A percentile compares a stretch with the other conserved stretches of the same genome.
These are phyloP conservation scores for Rhizomucor pusillus DNA, from an alignment of 371 early-diverging fungal genomes.

Conservation along the genomic window DNA sequence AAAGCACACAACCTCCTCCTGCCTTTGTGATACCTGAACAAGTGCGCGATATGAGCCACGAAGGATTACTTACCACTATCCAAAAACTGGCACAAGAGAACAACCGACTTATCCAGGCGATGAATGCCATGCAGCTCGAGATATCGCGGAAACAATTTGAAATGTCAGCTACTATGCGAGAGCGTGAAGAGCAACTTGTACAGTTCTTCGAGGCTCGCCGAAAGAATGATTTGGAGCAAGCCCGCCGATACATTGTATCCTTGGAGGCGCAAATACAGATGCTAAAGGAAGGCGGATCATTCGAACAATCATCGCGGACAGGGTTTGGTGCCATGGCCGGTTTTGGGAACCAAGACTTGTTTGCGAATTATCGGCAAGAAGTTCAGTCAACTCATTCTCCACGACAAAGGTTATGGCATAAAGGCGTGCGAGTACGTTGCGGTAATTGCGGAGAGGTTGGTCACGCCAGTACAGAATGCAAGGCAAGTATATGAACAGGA, in stretches of 20 bases:
- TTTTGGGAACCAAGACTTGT: constrained; percentile 23
- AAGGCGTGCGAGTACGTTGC: constrained; percentile 18
- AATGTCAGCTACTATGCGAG: constrained; percentile 37
- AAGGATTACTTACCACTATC: constrained; percentile 27
- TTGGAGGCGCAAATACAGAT: constrained; percentile 27
- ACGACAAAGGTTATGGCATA: constrained; percentile 10
- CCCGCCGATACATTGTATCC: constrained; percentile 37
- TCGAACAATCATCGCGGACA: constrained; percentile 2
- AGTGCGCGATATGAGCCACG: constrained; percentile 7
- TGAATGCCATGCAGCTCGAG: constrained; percentile 48
- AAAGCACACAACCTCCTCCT: constrained; percentile 1
- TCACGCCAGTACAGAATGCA: constrained; percentile 40
- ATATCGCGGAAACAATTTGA: constrained; percentile 42
- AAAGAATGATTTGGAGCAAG: constrained; percentile 47
- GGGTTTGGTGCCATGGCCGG: constrained; percentile 15
- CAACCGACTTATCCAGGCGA: constrained; percentile 31
- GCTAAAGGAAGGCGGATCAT: constrained; percentile 1
- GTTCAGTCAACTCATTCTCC: constrained; percentile 14
- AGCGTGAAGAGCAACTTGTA: constrained; percentile 33
- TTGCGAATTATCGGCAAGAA: constrained; percentile 18
- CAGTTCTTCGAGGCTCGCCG: constrained; percentile 28
- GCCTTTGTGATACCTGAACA: background rate
- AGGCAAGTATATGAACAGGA: constrained; percentile 12
- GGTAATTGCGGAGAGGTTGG: constrained; percentile 44
- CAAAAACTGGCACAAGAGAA: constrained; percentile 42